A percentile compares a stretch with the other conserved stretches of the same genome.
phyloP scores from a whole-genome alignment of 225 moss, liverwort and hornwort species.

The Bryum argenteum region DNA sequence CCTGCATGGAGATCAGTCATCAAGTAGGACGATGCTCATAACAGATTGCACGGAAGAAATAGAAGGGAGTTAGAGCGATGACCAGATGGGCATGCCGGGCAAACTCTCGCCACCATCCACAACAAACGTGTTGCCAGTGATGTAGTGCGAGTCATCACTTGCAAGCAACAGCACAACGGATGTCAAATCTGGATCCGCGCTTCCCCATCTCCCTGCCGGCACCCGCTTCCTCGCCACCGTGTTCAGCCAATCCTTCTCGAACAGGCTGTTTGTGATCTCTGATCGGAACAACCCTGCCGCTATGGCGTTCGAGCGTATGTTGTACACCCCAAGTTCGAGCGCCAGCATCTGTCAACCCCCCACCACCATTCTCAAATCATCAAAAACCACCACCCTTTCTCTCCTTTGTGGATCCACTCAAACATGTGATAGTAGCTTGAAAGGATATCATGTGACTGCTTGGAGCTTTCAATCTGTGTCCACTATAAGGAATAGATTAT shows the following conservation, averaged over 20 bases:
- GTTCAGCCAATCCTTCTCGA: conserved; percentile 58
- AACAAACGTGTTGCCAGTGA: conserved; percentile 72
- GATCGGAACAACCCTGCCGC: conserved; percentile 81
- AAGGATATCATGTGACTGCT: no score
- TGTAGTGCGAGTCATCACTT: conserved; percentile 58
- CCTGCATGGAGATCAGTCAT: no score
- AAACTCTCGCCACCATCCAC: conserved; percentile 85
- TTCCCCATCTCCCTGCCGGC: conserved; percentile 68
- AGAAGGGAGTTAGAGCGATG: conserved; percentile 53
- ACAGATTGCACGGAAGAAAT: background rate
- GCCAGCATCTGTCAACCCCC: conserved; percentile 47
- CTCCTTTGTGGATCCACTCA: no score
- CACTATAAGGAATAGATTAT: no score
- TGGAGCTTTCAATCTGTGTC: no score
- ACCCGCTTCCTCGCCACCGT: conserved; percentile 56
- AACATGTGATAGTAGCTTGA: no score
- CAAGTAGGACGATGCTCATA: no score
- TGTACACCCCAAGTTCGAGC: conserved; percentile 72
- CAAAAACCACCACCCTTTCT: no score
- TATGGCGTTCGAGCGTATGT: conserved; percentile 76
- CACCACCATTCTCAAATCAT: no score
- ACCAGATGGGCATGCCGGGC: conserved; percentile 75
- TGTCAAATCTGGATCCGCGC: conserved; percentile 73
- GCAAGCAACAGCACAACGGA: conserved; percentile 65
- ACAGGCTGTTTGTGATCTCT: conserved; percentile 77